A percentile compares a stretch with the other conserved stretches of the same genome.
Conservation (phyloP, 2,329 filamentous ascomycete genomes). For the Fusarium begoniae region DNA sequence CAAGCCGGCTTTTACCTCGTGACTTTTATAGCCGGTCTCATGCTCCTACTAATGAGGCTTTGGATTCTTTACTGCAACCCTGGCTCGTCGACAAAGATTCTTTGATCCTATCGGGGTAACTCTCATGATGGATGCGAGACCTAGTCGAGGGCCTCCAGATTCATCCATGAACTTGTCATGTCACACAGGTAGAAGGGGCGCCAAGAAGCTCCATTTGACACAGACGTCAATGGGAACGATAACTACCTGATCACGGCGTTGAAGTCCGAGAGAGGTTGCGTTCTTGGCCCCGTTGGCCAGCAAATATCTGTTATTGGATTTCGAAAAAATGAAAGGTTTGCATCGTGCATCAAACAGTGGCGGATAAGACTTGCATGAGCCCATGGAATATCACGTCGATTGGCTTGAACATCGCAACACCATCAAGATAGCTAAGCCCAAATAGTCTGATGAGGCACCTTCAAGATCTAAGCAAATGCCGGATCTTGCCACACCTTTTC, state of each 20-base stretch:
- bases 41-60: not conserved
- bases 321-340: constrained; percentile 1
- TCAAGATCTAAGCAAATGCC: constrained; percentile 29
- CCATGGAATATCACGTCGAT: not conserved
- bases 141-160: not conserved
- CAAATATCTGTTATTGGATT: constrained; percentile 5
- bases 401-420: constrained; percentile 18
- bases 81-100: not conserved
- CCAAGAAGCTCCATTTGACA: not conserved
- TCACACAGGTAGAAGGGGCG: not conserved
- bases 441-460: constrained; percentile 4
- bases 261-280: not conserved
- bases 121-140: not conserved
- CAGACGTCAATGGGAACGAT: not conserved
- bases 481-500: constrained; percentile 34
- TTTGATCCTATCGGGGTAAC: not conserved
- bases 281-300: constrained; percentile 10
- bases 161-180: not conserved
- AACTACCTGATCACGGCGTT: constrained; percentile 10
- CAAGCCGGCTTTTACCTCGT: not conserved
- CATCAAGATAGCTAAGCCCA: constrained; percentile 1
- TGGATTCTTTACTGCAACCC: not conserved
- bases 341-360: constrained; percentile 5
- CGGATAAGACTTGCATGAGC: constrained; percentile 20
- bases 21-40: not conserved